Percentiles rank a stretch among this genome's conserved stretches.
Conservation (phyloP, 2,329 filamentous ascomycete genomes). For the Akanthomyces uredinophilus region DNA sequence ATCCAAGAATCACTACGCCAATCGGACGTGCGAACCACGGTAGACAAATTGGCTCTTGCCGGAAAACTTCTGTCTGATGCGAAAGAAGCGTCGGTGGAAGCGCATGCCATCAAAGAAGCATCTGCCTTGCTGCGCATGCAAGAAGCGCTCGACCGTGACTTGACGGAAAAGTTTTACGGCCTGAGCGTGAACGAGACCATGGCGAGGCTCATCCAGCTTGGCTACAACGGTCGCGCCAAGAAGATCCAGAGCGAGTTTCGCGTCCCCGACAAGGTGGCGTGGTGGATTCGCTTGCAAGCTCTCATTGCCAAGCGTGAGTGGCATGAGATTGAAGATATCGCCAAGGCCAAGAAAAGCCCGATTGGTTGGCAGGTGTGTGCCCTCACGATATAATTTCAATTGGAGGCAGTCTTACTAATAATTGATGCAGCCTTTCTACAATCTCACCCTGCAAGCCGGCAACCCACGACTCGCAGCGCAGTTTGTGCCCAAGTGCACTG, state of each 20-base stretch:
- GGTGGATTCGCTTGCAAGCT: conserved; percentile 82
- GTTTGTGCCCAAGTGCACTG: conserved; percentile 85
- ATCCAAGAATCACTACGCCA: conserved; percentile 77
- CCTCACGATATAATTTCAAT: not conserved
- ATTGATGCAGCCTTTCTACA: conserved; percentile 71
- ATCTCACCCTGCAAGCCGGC: conserved; percentile 79
- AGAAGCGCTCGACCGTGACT: conserved; percentile 78
- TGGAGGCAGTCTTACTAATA: not conserved
- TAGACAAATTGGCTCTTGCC: conserved; percentile 85
- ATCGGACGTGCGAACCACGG: conserved; percentile 60
- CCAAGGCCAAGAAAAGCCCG: conserved; percentile 73
- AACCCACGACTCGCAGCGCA: conserved; percentile 78
- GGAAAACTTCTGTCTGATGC: conserved; percentile 78
- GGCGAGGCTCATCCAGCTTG: conserved; percentile 77
- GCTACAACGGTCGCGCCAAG: conserved; percentile 77
- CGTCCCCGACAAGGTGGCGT: conserved; percentile 81
- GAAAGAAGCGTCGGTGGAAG: conserved; percentile 71
- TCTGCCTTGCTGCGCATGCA: conserved; percentile 77
- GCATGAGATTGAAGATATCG: conserved; percentile 84
- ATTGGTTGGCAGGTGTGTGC: conserved; percentile 88
- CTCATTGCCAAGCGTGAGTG: conserved; percentile 87
- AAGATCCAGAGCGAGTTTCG: conserved; percentile 92
- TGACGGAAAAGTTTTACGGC: conserved; percentile 72
- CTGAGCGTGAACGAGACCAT: conserved; percentile 88
- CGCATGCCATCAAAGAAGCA: conserved; percentile 73